Conservation (phyloP, 768 basidiomycete species). For the Termitomyces sp. region DNA sequence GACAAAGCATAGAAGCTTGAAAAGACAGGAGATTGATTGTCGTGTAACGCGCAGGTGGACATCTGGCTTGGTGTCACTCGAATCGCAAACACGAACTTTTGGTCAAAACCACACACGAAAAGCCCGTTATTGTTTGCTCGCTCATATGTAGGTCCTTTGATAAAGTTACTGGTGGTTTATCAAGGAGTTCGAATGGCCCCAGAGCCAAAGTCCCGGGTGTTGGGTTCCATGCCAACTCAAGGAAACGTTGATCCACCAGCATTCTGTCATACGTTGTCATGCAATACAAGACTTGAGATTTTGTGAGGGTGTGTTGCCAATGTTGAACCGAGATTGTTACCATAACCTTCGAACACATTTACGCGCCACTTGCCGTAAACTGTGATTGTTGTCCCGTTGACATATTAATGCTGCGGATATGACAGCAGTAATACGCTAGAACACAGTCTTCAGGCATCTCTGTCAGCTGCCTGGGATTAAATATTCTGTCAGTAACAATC, state of each 20-base stretch:
- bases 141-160: conserved; percentile 14
- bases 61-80: conserved; percentile 22
- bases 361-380: background rate
- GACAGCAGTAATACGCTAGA: background rate
- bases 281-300: background rate
- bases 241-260: background rate
- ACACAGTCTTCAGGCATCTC: background rate
- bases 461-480: too few species aligned
- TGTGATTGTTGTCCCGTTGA: background rate
- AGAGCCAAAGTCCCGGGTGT: background rate
- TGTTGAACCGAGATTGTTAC: too few species aligned
- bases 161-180: background rate
- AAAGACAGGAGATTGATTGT: background rate
- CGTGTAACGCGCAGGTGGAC: conserved; percentile 16
- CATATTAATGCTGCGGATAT: background rate
- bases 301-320: too few species aligned
- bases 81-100: conserved; percentile 14
- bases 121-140: conserved; percentile 18
- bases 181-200: too few species aligned
- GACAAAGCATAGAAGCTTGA: background rate
- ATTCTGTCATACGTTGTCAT: background rate
- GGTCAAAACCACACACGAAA: conserved; percentile 9
- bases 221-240: background rate
- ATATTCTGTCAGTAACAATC: background rate
- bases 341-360: background rate